Percentiles rank a stretch among this genome's conserved stretches.
Conservation (phyloP, 306 rosid genomes). For the Psophocarpus tetragonolobus region DNA sequence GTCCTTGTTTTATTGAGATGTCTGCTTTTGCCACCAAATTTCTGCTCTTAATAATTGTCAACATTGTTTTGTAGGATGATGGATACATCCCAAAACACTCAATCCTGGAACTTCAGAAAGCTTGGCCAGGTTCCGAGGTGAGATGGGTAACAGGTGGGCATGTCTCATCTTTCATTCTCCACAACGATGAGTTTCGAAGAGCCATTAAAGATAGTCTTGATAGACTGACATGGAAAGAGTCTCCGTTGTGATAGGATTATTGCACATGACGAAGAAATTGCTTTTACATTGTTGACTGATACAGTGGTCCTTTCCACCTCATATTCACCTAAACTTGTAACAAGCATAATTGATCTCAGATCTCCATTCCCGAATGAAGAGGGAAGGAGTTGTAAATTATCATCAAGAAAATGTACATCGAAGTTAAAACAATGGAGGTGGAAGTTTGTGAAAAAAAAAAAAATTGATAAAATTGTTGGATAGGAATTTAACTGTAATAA, state of each 20-base stretch:
- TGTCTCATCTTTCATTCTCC: slow-evolving; percentile 93
- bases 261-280: slow-evolving; percentile 10
- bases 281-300: slow-evolving; percentile 9
- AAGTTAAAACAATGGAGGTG: neutral
- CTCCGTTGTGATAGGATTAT: slow-evolving; percentile 43
- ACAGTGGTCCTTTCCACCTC: neutral
- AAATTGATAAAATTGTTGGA: slow-evolving; percentile 11
- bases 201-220: slow-evolving; percentile 80
- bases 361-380: slow-evolving; percentile 23
- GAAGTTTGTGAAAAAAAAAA: neutral
- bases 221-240: slow-evolving; percentile 82
- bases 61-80: slow-evolving; percentile 66
- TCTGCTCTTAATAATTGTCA: slow-evolving; percentile 5
- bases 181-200: slow-evolving; percentile 74
- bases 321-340: slow-evolving; percentile 39
- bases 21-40: neutral
- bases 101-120: slow-evolving; percentile 82
- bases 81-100: slow-evolving; percentile 93
- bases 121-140: slow-evolving; percentile 98
- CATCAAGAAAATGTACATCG: slow-evolving; percentile 24
- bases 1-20: neutral
- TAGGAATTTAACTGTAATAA: slow-evolving; percentile 9
- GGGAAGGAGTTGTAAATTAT: slow-evolving; percentile 34
- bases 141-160: slow-evolving; percentile 99
- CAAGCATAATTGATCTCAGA: slow-evolving; percentile 32